Evolutionary conservation across 1,139 yeast genomes (phyloP), one percentile per base, ranked within the genome.

Genomic region (Suhomyces bribrorum): DNA sequence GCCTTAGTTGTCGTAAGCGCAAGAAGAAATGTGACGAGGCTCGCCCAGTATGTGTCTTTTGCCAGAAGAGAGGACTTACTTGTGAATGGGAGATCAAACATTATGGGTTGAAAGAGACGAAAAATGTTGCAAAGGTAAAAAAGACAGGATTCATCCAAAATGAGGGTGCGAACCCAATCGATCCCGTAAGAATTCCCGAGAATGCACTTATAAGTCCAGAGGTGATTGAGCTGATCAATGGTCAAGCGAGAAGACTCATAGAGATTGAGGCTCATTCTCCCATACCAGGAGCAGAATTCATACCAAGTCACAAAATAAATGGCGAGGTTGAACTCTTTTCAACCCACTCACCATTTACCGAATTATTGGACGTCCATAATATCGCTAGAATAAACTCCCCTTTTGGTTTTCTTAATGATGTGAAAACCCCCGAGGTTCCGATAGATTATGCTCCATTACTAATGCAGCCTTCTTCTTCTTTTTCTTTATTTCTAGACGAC

Each of bases 1-100:
- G 73, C 37, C 49, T 61, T 25, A 64, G 72, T 4, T 67, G 73
- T 43, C 59, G 72, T 25, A 53, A 53, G 43, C 58, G 69, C 9
- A 62, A 60, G 49, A 66, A 62, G 52, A 68, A 66, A 45, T 68
- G 73, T 49, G 73, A 67, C 49, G 73, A 67, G 47, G 43, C 46
- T 17, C 59, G 57, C 37, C 73, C 73, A 7, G 41, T 40, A 12
- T 67, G 73, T 49, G 46, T 47, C 27, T 62, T 59, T 41, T 67
- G 73, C 47, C 43, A 47, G 26, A 32, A 37, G 12, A 62, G 59
- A 39, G 44, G 46, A 15, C 43, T 65, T 18, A 38, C 37, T 14
- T 67, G 73, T 48, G 49, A 52, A 25, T 67, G 73, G 73, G 42
- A 38, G 14, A 28, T 38, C 28, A 29, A 30, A 23, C 14, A 16